A percentile compares a stretch with the other conserved stretches of the same genome.
These are phyloP conservation scores for Magnusiomyces magnusii DNA, from an alignment of 1,139 yeast genomes.

Conservation along the genomic window DNA sequence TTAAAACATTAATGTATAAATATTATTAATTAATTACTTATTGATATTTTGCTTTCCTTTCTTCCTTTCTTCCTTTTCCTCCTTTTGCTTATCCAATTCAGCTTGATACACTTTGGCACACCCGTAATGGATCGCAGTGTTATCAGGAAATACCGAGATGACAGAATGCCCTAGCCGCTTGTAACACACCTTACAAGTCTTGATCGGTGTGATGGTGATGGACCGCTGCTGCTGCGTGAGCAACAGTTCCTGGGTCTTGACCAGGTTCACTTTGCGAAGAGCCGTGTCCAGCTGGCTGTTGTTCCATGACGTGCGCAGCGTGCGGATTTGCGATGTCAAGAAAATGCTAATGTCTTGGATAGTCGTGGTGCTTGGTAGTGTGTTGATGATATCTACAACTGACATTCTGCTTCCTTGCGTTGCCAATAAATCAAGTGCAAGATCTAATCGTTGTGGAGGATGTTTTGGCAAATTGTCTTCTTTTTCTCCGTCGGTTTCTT, in stretches of 20 bases:
- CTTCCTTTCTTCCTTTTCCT: not conserved
- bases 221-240: conserved; percentile 36
- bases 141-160: conserved; percentile 45
- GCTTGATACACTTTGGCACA: conserved; percentile 37
- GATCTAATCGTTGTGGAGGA: conserved; percentile 31
- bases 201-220: conserved; percentile 36
- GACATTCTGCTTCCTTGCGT: conserved; percentile 51
- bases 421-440: conserved; percentile 41
- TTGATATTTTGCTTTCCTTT: too few relatives aligned
- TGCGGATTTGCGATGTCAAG: conserved; percentile 43
- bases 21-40: too few relatives aligned
- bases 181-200: conserved; percentile 53
- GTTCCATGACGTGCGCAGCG: conserved; percentile 28
- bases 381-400: conserved; percentile 42
- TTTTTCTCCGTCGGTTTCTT: too few relatives aligned
- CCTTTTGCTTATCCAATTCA: conserved; percentile 12
- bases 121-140: conserved; percentile 63
- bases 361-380: conserved; percentile 46
- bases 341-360: conserved; percentile 41
- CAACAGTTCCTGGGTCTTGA: conserved; percentile 35
- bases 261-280: conserved; percentile 36
- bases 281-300: conserved; percentile 26
- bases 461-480: not conserved
- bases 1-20: too few relatives aligned
- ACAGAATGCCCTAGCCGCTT: conserved; percentile 58